phyloP scores from a whole-genome alignment of 495 filamentous ascomycete genomes.

The Cryomyces antarcticus region DNA sequence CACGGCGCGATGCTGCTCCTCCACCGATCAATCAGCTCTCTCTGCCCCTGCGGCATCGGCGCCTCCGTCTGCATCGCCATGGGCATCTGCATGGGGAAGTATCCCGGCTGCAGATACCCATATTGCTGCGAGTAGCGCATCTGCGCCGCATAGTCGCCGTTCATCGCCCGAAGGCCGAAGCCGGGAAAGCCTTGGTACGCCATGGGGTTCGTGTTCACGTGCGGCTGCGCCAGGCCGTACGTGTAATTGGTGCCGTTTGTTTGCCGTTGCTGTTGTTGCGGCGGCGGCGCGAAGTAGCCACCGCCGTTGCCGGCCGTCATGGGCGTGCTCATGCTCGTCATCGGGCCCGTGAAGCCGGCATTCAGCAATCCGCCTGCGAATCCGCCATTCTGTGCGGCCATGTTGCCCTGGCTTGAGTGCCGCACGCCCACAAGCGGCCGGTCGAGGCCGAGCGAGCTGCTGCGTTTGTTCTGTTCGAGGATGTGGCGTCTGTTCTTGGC shows the following conservation, averaged over 20 bases:
- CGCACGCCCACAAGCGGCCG: constrained; percentile 8
- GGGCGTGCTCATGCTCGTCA: constrained; percentile 1
- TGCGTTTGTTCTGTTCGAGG: constrained; percentile 8
- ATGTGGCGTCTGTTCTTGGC: constrained; percentile 7
- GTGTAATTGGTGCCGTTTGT: too few relatives aligned
- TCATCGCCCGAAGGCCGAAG: too few relatives aligned
- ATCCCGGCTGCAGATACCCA: neutral
- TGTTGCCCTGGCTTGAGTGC: constrained; percentile 9
- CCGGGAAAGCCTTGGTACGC: too few relatives aligned
- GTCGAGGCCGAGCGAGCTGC: constrained; percentile 7
- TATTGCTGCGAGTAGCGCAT: too few relatives aligned
- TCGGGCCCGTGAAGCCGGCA: constrained; percentile 10
- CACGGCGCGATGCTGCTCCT: constrained; percentile 42
- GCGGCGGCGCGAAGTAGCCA: neutral
- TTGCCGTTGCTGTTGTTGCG: neutral
- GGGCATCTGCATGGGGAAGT: constrained; percentile 3
- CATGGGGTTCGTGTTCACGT: too few relatives aligned
- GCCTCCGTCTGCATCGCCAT: constrained; percentile 9
- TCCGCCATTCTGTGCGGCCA: constrained; percentile 17
- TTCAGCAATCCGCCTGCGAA: constrained; percentile 30
- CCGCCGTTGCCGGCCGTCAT: neutral
- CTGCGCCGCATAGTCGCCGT: too few relatives aligned
- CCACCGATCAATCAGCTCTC: constrained; percentile 79
- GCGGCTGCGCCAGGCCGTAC: too few relatives aligned
- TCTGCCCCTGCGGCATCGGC: constrained; percentile 26